phyloP scores from a whole-genome alignment of 345 rosid genomes.

The Erodium maritimum region DNA sequence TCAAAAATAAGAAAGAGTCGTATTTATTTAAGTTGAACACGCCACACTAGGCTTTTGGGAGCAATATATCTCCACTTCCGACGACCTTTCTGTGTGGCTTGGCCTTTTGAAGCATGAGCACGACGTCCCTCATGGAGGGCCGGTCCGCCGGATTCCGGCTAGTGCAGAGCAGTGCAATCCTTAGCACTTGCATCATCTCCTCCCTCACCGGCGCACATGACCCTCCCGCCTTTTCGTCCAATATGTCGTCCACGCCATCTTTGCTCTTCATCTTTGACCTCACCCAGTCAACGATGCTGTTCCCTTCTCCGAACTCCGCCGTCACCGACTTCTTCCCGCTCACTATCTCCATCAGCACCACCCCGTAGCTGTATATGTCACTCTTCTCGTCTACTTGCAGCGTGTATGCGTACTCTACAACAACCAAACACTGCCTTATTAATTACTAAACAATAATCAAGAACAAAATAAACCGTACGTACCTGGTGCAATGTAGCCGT shows the following conservation, averaged over 20 bases:
- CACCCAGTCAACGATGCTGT: conserved; percentile 93
- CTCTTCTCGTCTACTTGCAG: conserved; percentile 93
- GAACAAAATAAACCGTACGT: not conserved
- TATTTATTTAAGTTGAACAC: conserved; percentile 14
- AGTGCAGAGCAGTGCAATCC: conserved; percentile 77
- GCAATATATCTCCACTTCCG: conserved; percentile 18
- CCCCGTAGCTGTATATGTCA: conserved; percentile 91
- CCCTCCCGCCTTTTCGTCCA: conserved; percentile 75
- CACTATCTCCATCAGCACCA: conserved; percentile 73
- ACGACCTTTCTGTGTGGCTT: conserved; percentile 71
- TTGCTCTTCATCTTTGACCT: conserved; percentile 61
- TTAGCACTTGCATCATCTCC: conserved; percentile 82
- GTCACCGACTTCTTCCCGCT: conserved; percentile 78
- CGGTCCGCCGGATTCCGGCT: conserved; percentile 73
- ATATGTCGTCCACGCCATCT: conserved; percentile 40
- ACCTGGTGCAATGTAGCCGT: conserved; percentile 99
- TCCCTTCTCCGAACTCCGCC: conserved; percentile 85
- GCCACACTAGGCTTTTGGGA: conserved; percentile 34
- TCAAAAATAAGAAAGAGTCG: too few relatives aligned
- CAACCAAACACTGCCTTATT: too few relatives aligned
- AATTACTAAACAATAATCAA: not conserved
- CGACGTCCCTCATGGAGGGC: conserved; percentile 94
- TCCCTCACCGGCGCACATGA: conserved; percentile 53
- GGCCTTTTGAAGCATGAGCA: conserved; percentile 84
- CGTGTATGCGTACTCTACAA: conserved; percentile 85